Base-by-base conservation (phyloP, 164 flowering plant genomes). In the Echeveria elegans region DNA sequence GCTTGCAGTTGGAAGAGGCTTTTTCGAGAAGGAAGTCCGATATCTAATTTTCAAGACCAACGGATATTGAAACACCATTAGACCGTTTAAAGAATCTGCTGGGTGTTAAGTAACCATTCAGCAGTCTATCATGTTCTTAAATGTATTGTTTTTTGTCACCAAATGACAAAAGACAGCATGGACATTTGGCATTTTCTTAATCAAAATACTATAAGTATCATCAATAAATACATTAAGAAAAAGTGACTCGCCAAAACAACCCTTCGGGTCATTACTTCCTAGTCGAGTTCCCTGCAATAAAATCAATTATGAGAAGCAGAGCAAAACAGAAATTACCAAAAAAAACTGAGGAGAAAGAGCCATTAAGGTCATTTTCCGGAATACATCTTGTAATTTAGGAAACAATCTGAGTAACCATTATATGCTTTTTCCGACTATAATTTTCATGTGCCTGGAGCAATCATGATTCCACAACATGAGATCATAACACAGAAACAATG, bases 211-310 rank as follows among this genome's bases (percentile, higher is more conserved):
- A 53, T 53, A 53, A 47, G 52, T 47, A 8, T 53, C 31, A 53
- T 23, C 24, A 8, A 11, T 24, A 8, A 10, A 53, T 53, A 53
- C 29, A 53, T 23, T 23, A 4, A 16, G 40, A 23, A 62, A 65
- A 69, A 50, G 66, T 5, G 60, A 89, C 98, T 88, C 70, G 91
- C 99, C 88, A 74, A 92, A 92, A 75, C 99, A 95, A 66, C 99
- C 99, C 77, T 95, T 95, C 41, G 99, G 99, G 77, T 89, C 99
- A 65, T 90, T 86, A 77, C 99, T 95, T 80, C 99, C 99, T 67
- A 95, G 97, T 61, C 97, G 81, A 14, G 99, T 92, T 31, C 99
- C 99, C 99, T 95, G 87, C 80, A 82, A 70, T 56, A 32, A 68
- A 18, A 72, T 67, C 45, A 76, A 40, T 45, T 43, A 63, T 38